Evolutionary conservation across 805 yeast species (phyloP), one percentile per base, ranked within the genome.

Genomic region (Kodamaea leandrae): DNA sequence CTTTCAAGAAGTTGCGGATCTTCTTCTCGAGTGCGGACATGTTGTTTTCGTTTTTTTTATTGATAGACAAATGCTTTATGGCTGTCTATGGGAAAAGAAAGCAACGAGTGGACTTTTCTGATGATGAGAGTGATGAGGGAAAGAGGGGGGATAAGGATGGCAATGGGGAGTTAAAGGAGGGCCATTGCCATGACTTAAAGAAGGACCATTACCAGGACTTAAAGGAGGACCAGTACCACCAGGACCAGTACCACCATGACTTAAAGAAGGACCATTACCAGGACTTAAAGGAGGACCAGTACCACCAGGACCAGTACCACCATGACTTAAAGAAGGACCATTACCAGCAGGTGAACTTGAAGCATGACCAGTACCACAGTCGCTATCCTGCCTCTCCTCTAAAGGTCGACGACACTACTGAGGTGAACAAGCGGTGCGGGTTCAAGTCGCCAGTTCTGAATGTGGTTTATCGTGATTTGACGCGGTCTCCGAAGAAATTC

Each of bases 1-100:
- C 72, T 37, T 62, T 63, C 41, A 72, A 56, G 53, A 70, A 70
- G 50, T 53, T 63, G 45, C 68, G 54, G 49, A 72, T 65, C 53
- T 67, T 66, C 53, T 63, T 65, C 49, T 72, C 77, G 39, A 72
- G 36, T 10, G 43, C 43, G 4, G 43, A 40, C 43, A 40, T 40
- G 36, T 32, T 38, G 29, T 30, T 15, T 21, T 21, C 28, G 14
- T 33, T 23, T 21, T 26, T 23, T 32, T 32, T 32, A 19, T 32
- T 17, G 7, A 19, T 17, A 19, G n/a, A n/a, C 13, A 27, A 27
- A 27, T 27, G 32, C n/a, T n/a, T n/a, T n/a, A n/a, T n/a, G n/a
- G n/a, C n/a, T n/a, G n/a, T n/a, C n/a, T 27, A 27, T 14, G 32
- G 32, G 32, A 27, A 25, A 14, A 25, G 32, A 17, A 5, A 17